Evolutionary conservation across 305 asterid species (phyloP).

Genomic region (Rubia balearica): DNA sequence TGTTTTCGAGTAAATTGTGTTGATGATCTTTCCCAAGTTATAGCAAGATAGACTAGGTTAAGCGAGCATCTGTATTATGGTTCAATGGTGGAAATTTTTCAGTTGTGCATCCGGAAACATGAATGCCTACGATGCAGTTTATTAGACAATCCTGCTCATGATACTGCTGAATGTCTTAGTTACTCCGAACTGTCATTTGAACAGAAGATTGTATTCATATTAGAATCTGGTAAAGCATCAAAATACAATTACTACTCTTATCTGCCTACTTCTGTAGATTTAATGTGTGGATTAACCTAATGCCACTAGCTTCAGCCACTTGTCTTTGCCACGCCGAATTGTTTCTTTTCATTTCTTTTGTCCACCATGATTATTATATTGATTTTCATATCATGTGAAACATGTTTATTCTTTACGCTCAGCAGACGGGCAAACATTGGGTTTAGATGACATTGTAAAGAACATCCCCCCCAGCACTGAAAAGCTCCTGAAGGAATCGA

Average conservation of each 20-base stretch:
- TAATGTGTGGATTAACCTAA: background rate
- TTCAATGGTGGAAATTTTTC: background rate
- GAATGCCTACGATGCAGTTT: background rate
- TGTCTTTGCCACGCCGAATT: background rate
- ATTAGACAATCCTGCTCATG: background rate
- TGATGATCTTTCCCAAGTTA: background rate
- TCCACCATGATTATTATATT: background rate
- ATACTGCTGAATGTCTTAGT: background rate
- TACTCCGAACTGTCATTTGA: background rate
- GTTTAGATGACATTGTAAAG: slow-evolving; percentile 48
- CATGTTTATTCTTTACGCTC: background rate
- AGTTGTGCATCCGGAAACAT: background rate
- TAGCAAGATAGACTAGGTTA: background rate
- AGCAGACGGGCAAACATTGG: slow-evolving; percentile 72
- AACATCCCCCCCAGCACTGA: slow-evolving; percentile 46
- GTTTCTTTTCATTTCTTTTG: background rate
- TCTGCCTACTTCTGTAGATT: background rate
- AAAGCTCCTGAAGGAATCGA: slow-evolving; percentile 39
- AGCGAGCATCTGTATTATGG: background rate
- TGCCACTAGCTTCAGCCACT: background rate
- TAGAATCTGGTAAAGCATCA: background rate
- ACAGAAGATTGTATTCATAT: background rate
- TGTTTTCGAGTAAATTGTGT: background rate
- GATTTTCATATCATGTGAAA: background rate
- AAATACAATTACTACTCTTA: background rate